A percentile compares a stretch with the other conserved stretches of the same genome.
Conservation (phyloP, 139 green algal genomes). For the Mychonastes homosphaera region DNA sequence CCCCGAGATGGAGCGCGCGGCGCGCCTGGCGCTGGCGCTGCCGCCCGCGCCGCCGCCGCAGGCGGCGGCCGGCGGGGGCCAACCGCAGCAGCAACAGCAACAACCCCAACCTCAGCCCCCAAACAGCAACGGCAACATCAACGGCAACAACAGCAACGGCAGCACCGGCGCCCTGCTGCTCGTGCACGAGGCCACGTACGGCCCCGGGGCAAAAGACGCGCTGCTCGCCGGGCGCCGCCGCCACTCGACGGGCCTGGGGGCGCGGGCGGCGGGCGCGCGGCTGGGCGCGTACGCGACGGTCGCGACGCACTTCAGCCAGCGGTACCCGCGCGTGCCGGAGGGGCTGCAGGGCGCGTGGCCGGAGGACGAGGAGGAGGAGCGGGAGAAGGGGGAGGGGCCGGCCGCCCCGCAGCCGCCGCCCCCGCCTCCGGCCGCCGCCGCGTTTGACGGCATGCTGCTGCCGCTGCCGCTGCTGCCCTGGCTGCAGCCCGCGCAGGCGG, state of each 20-base stretch:
- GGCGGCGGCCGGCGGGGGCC: background rate
- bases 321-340: constrained; percentile 76
- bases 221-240: constrained; percentile 45
- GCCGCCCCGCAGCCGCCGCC: constrained; percentile 1
- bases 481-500: constrained; percentile 23
- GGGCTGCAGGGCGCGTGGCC: constrained; percentile 12
- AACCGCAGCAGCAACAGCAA: background rate
- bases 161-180: constrained; percentile 72
- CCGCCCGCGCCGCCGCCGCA: no score
- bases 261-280: constrained; percentile 35
- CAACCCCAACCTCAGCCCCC: background rate
- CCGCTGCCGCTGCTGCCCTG: constrained; percentile 28
- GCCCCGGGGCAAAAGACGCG: constrained; percentile 70
- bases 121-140: background rate
- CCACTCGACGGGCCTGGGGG: constrained; percentile 67
- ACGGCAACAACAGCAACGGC: background rate
- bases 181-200: constrained; percentile 97
- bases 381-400: background rate
- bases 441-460: constrained; percentile 39
- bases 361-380: background rate
- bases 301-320: constrained; percentile 96
- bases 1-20: no score
- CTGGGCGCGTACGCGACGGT: constrained; percentile 69
- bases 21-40: no score
- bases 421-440: constrained; percentile 10